Conservation (phyloP, 83 land plant genomes). For the Picea abies region DNA sequence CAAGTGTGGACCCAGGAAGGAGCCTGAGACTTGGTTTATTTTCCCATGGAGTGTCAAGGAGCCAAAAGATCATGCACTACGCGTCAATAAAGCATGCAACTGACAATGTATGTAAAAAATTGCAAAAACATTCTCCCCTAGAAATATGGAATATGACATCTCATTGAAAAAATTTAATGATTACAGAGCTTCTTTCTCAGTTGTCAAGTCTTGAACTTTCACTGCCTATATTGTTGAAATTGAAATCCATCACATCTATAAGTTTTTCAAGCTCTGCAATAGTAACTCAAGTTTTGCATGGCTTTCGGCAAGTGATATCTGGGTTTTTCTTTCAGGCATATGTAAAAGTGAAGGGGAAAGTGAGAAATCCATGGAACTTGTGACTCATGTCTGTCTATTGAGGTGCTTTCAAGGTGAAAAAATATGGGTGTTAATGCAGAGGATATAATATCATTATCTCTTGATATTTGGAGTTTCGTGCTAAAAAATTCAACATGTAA, state of each 20-base stretch:
- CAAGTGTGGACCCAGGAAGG: too few species aligned
- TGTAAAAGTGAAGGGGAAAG: constrained; percentile 27
- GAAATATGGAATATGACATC: constrained; percentile 18
- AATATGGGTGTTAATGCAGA: constrained; percentile 37
- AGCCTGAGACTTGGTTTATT: too few species aligned
- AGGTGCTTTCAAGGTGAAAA: constrained; percentile 50
- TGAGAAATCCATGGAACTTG: constrained; percentile 12
- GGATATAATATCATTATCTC: constrained; percentile 31
- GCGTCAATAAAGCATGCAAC: too few species aligned
- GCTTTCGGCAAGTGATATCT: constrained; percentile 34
- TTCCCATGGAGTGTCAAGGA: too few species aligned
- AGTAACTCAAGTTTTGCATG: constrained; percentile 36
- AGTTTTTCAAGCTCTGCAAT: constrained; percentile 24
- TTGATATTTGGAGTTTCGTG: constrained; percentile 40
- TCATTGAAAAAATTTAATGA: constrained; percentile 34
- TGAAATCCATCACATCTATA: constrained; percentile 46
- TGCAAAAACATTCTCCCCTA: too few species aligned
- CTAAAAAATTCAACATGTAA: constrained; percentile 18
- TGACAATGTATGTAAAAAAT: too few species aligned
- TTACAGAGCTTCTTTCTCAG: constrained; percentile 39
- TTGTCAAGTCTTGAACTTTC: constrained; percentile 22
- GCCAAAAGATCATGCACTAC: too few species aligned
- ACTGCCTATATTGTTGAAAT: constrained; percentile 33
- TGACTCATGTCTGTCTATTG: constrained; percentile 32
- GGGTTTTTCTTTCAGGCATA: constrained; percentile 18